Conservation (phyloP, 2,329 filamentous ascomycete genomes). For the Paracorniculantispora psalliotae region DNA sequence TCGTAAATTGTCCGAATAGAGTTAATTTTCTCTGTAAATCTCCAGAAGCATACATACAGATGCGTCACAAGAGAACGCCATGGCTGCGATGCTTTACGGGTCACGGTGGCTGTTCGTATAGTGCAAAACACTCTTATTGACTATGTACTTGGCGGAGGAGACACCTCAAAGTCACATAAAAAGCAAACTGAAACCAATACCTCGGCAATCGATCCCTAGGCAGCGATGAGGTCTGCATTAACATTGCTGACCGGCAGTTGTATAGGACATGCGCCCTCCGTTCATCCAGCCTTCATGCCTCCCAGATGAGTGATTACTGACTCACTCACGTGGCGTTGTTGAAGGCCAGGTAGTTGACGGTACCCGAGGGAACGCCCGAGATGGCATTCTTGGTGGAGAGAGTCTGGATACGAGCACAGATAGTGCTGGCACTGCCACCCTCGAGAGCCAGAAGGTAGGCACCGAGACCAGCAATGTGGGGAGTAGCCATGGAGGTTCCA, state of each 20-base stretch:
- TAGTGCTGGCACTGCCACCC: conserved; percentile 25
- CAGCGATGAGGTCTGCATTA: not conserved
- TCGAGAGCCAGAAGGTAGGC: conserved; percentile 56
- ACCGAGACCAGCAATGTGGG: conserved; percentile 57
- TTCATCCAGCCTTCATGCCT: not conserved
- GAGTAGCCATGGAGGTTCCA: conserved; percentile 55
- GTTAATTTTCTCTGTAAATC: not conserved
- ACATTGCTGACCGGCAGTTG: not conserved
- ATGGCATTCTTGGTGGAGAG: conserved; percentile 36
- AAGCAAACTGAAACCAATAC: not conserved
- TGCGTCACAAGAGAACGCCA: not conserved
- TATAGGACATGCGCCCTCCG: not conserved
- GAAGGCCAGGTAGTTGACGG: conserved; percentile 31
- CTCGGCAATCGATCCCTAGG: not conserved
- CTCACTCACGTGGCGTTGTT: conserved; percentile 21
- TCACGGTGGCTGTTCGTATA: not conserved
- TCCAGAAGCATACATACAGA: not conserved
- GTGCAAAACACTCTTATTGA: not conserved
- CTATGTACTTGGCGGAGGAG: not conserved
- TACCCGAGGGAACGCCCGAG: conserved; percentile 28
- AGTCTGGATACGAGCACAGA: conserved; percentile 38
- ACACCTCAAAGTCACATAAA: not conserved
- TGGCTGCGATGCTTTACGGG: not conserved
- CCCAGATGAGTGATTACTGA: not conserved
- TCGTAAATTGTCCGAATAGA: not conserved